Base-by-base conservation (phyloP, 208 protist genomes). In the Angomonas ambiguus region DNA sequence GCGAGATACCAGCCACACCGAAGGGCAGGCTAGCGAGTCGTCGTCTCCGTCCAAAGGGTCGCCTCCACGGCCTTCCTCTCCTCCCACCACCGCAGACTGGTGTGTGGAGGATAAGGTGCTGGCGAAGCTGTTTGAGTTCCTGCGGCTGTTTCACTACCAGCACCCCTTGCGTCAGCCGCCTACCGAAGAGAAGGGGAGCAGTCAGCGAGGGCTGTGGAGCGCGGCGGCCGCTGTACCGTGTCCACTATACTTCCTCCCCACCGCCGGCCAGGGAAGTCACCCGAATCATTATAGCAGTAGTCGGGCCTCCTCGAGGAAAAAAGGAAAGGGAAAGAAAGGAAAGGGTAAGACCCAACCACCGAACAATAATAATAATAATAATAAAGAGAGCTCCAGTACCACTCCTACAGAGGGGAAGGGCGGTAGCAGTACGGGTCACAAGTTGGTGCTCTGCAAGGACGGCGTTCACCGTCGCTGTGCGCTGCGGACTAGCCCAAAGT, bases 131-230 rank as follows among this genome's bases (percentile, higher is more conserved):
- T 65, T 94, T 18, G 76, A 87, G 62, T 94, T 83, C 49, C 70
- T 91, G 62, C 80, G 82, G 18, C 67, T 94, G 11, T 83, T 91
- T 77, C 83, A 79, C 31, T 93, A 93, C 67, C 61, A 79, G 51
- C 74, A 84, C 58, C 79, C 80, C 0, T 62, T 79, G 2, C 74
- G 35, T 5, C 8, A 13, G 35, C 13, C 35, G 35, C n/a, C n/a
- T n/a, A n/a, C n/a, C n/a, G n/a, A n/a, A n/a, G n/a, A n/a, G n/a
- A 13, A 41, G 35, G 35, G 13, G 35, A 41, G 35, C 5, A 13
- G 35, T 13, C 35, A 41, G 35, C 35, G 35, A 13, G 35, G 35
- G 35, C 30, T 69, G 63, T 70, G 70, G 70, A 65, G 70, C 42
- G 22, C 38, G 2, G 56, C 63, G 13, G 64, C 63, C 10, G 53